phyloP scores from a whole-genome alignment of 306 rosid species.

The Prunus padus region DNA sequence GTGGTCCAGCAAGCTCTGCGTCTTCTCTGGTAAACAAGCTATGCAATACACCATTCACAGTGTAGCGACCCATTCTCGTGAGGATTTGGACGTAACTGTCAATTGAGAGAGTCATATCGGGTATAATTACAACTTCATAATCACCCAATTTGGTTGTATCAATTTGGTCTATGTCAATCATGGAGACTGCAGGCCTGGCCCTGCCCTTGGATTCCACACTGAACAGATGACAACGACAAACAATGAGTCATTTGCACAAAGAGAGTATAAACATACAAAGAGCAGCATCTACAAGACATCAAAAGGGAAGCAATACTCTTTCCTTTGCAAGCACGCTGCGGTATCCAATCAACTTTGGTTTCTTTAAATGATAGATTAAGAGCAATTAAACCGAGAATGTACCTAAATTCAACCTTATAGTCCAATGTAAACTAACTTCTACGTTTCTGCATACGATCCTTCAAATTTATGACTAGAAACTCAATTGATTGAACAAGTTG shows the following conservation, averaged over 20 bases:
- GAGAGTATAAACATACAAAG: not conserved
- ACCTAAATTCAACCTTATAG: not conserved
- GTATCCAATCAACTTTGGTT: not conserved
- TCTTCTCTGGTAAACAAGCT: slow-evolving; percentile 50
- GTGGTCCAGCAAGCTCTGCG: slow-evolving; percentile 41
- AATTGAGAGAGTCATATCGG: slow-evolving; percentile 43
- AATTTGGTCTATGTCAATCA: slow-evolving; percentile 41
- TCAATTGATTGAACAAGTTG: not conserved
- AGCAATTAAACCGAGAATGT: too few species aligned
- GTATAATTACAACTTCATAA: slow-evolving; percentile 48
- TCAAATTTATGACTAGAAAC: not conserved
- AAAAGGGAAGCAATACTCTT: not conserved
- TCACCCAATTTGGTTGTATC: slow-evolving; percentile 38
- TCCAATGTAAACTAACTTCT: not conserved
- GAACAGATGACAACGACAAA: slow-evolving; percentile 23
- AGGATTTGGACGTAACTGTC: slow-evolving; percentile 43
- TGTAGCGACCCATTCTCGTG: slow-evolving; percentile 58
- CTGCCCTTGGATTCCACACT: slow-evolving; percentile 36
- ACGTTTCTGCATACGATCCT: not conserved
- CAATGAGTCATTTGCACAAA: not conserved
- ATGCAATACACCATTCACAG: slow-evolving; percentile 54
- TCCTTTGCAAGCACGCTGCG: too few species aligned
- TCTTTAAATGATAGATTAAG: too few species aligned
- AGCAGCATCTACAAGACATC: not conserved
- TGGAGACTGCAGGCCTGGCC: slow-evolving; percentile 30